Evolutionary conservation across 352 stramenopile genomes (phyloP).

Genomic region (Globisporangium alternatum): DNA sequence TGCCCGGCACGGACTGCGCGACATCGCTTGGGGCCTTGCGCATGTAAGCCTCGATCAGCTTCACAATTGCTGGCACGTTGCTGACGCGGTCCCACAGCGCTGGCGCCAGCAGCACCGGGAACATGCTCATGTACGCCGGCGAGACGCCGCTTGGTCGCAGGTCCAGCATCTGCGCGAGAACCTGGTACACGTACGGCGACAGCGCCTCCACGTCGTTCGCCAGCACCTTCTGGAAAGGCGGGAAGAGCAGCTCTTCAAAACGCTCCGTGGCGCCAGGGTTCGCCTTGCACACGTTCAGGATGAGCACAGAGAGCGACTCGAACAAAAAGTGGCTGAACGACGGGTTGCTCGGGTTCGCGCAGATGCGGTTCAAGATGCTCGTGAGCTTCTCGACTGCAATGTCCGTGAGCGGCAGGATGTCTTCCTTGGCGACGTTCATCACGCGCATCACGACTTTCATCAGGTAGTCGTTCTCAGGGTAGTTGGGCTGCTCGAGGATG

Average conservation of each 20-base stretch:
- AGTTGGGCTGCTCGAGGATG: conserved; percentile 92
- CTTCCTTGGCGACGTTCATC: conserved; percentile 91
- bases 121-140: conserved; percentile 94
- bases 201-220: conserved; percentile 94
- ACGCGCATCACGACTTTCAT: conserved; percentile 98
- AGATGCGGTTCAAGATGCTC: conserved; percentile 91
- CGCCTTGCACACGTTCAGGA: conserved; percentile 91
- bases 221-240: conserved; percentile 96
- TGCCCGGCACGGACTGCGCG: conserved; percentile 67
- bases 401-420: conserved; percentile 90
- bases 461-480: conserved; percentile 98
- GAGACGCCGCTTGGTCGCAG: conserved; percentile 87
- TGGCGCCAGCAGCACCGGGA: conserved; percentile 92
- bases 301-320: conserved; percentile 96
- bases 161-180: conserved; percentile 98
- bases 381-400: conserved; percentile 96
- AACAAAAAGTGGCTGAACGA: conserved; percentile 99
- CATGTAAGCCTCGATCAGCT: conserved; percentile 97
- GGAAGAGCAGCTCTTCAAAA: conserved; percentile 97
- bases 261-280: conserved; percentile 70
- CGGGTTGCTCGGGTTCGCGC: conserved; percentile 98
- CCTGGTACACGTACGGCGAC: conserved; percentile 98
- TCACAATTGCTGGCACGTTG: conserved; percentile 96
- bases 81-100: conserved; percentile 95
- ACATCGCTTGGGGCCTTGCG: conserved; percentile 90